Conservation (phyloP, 202 grass and related monocot species). For the Schoenoplectus triqueter region DNA sequence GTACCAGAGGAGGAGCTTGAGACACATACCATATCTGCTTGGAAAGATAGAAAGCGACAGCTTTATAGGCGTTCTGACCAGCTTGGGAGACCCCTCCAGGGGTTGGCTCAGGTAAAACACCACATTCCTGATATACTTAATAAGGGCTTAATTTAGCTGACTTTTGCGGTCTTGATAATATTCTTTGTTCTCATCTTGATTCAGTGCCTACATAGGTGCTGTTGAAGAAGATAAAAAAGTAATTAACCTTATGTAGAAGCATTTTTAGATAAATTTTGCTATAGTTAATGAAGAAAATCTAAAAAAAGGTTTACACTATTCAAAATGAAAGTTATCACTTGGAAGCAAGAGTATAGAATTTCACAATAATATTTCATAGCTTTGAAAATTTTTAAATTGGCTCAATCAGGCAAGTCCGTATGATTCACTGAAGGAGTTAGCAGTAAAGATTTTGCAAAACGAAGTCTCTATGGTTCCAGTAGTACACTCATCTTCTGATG, state of each 20-base stretch:
- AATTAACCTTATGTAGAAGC: not conserved
- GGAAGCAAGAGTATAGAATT: not conserved
- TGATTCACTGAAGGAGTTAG: conserved; percentile 85
- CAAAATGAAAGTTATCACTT: not conserved
- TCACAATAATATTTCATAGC: not conserved
- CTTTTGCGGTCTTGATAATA: conserved; percentile 1
- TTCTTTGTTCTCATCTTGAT: not conserved
- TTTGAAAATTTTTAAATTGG: conserved; percentile 15
- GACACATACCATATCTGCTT: conserved; percentile 97
- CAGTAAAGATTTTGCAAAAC: conserved; percentile 80
- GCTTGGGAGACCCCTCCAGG: conserved; percentile 62
- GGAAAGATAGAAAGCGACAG: conserved; percentile 90
- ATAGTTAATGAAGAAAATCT: not conserved
- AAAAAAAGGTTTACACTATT: conserved; percentile 1
- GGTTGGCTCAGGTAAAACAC: conserved; percentile 75
- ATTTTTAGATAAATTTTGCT: conserved; percentile 24
- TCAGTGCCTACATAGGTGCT: not conserved
- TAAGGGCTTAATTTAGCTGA: not conserved
- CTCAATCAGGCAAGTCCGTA: conserved; percentile 68
- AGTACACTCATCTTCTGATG: conserved; percentile 69
- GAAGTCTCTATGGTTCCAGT: conserved; percentile 83
- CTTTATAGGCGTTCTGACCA: conserved; percentile 63
- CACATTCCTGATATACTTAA: not conserved
- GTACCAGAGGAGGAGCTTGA: conserved; percentile 95
- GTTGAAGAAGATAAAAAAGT: conserved; percentile 3